Evolutionary conservation across 805 yeast genomes (phyloP), one percentile per base, ranked within the genome.

Genomic region (Ascoidea tarda): DNA sequence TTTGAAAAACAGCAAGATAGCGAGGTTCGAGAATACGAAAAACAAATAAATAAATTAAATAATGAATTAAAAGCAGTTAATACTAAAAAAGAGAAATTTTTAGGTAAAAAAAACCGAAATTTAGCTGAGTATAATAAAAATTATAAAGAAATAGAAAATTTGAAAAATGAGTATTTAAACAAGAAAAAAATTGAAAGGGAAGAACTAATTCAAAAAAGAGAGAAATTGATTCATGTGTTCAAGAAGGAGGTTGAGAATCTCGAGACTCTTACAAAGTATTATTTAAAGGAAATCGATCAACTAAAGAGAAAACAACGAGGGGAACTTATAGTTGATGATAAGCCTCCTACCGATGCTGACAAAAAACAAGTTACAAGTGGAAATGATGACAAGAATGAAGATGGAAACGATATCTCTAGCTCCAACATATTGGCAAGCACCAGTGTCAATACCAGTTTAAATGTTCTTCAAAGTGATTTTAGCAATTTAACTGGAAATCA

Each of bases 11-110:
- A 62, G 5, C 61, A 63, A 50, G 58, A 62, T 8, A 56, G 58
- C 5, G 61, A 59, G 45, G 52, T 69, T 31, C 55, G 55, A n/a
- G 53, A 54, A 6, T 58, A 62, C 44, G 57, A 59, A 46, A 52
- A 54, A 3, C 55, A 57, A 16, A 56, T 69, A 2, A 56, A 59
- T 5, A 54, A 59, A 6, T 46, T 69, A 32, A 62, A 59, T n/a
- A 52, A 51, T 5, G 74, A 71, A 33, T 55, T 64, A 49, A 60
- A 58, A 6, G 62, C 61, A 6, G 52, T 69, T 6, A 42, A 59
- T 1, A 59, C 60, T 32, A 72, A 70, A 55, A 63, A 62, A 38
- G 73, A 70, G 10, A 67, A 64, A 51, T 53, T 66, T 21, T 52
- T 55, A 10, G 59, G 57, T 46, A 72, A 69, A 54, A 58, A 61